Percentiles rank a stretch among this genome's conserved stretches.
phyloP scores from a whole-genome alignment of 2,329 filamentous ascomycete genomes.

The Fusarium floridanum region DNA sequence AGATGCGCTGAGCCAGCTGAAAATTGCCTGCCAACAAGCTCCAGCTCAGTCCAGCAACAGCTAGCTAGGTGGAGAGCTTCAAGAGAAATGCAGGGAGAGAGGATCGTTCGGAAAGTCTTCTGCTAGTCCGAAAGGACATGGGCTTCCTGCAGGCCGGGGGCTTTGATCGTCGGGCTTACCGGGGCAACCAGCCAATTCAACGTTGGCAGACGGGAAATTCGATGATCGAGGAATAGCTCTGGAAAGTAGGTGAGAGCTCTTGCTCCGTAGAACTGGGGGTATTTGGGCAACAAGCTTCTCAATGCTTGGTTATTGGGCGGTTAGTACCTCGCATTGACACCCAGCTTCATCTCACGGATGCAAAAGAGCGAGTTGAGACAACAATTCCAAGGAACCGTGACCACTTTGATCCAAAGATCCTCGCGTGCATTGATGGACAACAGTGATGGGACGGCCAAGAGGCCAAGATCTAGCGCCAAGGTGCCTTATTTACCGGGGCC shows the following conservation, averaged over 20 bases:
- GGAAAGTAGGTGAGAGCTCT: background rate
- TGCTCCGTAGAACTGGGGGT: background rate
- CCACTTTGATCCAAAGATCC: background rate
- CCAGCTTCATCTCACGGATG: background rate
- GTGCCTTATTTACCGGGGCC: conserved; percentile 9
- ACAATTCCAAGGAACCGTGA: conserved; percentile 7
- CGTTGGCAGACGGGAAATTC: conserved; percentile 22
- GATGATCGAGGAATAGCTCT: conserved; percentile 7
- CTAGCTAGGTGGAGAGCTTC: background rate
- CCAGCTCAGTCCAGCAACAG: conserved; percentile 9
- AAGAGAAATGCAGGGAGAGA: background rate
- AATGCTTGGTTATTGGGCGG: background rate
- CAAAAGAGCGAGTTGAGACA: background rate
- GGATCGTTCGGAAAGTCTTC: conserved; percentile 5
- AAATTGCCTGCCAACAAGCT: conserved; percentile 7
- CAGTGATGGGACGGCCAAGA: conserved; percentile 18
- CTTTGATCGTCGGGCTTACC: conserved; percentile 14
- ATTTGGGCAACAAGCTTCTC: background rate
- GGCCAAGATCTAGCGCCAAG: conserved; percentile 15
- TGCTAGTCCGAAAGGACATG: conserved; percentile 5
- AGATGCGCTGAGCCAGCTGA: background rate
- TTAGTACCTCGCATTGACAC: background rate
- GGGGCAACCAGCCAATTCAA: conserved; percentile 16
- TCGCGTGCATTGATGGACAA: background rate
- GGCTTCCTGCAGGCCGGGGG: conserved; percentile 1